Base-by-base conservation (phyloP, 2,329 filamentous ascomycete genomes). In the Colletotrichum orbiculare region DNA sequence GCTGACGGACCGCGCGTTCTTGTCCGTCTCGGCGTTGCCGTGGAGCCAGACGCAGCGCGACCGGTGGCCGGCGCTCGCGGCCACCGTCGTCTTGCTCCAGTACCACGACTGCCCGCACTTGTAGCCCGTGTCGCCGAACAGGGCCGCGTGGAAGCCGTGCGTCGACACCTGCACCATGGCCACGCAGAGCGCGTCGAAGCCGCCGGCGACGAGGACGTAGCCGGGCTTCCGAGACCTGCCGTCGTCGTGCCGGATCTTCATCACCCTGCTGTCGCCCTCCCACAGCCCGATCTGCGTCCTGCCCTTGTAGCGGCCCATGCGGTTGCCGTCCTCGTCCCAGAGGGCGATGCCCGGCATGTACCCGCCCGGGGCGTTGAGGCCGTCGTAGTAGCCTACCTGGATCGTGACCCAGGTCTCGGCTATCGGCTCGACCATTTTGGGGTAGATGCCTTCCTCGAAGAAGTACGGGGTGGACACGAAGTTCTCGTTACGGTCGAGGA, bases 71-170 rank as follows among this genome's bases (percentile, higher is more conserved):
- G 70, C 54, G 42, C 71, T 54, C 43, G 60, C 2, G 15, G 15
- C 64, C 42, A 70, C 60, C 33, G 37, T 39, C 41, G 56, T 57
- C 6, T 68, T 17, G 56, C 71, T 71, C 47, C 55, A 43, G 47
- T 69, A 71, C 71, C 71, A 73, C 15, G 62, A 65, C 39, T 67
- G 58, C 8, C 68, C 70, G 54, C 71, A 73, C n/a, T 11, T 60
- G 25, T 62, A 61, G 8, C 69, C 67, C 15, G 67, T 64, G 41
- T 73, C 71, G 37, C 69, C 72, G 12, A 64, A 68, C 41, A 68
- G 70, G 25, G 65, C 52, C 2, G 48, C 53, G 10, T 43, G 57
- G 8, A 69, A 53, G 15, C 55, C 54, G 34, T 57, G 33, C 45
- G 71, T 67, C 39, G 69, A 59, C 6, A 71, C 66, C 37, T 58